A percentile compares a stretch with the other conserved stretches of the same genome.
These are phyloP conservation scores for Aspergillus luchuensis DNA, from an alignment of 2,329 filamentous ascomycete species.

Conservation along the genomic window DNA sequence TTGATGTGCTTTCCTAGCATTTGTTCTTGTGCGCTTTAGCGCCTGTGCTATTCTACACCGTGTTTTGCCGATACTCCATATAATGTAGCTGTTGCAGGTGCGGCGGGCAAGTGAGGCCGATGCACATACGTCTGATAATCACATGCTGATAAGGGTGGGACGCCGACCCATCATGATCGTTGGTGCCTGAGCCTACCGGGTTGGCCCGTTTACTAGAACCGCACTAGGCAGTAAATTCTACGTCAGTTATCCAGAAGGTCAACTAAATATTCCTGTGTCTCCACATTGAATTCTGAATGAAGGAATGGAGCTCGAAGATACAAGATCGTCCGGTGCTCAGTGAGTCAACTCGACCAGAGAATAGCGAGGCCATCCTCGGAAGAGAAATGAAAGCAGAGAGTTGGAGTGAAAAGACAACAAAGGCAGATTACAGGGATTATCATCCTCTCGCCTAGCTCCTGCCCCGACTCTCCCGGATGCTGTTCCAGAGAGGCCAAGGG, in stretches of 20 bases:
- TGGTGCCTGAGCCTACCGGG: background rate
- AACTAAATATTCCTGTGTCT: conserved; percentile 3
- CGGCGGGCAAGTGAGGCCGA: background rate
- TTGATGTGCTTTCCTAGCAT: background rate
- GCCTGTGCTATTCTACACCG: background rate
- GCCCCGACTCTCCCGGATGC: conserved; percentile 28
- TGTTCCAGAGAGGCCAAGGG: conserved; percentile 15
- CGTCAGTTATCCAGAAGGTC: background rate
- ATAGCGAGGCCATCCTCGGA: conserved; percentile 2
- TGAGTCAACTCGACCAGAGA: background rate
- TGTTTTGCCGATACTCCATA: background rate
- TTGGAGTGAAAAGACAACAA: conserved; percentile 14
- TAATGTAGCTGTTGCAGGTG: background rate
- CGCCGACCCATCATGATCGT: background rate
- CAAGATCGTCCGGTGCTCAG: conserved; percentile 1
- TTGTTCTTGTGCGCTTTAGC: background rate
- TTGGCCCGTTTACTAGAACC: background rate
- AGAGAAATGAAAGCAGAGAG: conserved; percentile 7
- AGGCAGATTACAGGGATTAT: conserved; percentile 19
- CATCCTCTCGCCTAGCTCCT: conserved; percentile 28
- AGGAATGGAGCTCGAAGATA: conserved; percentile 2
- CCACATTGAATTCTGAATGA: conserved; percentile 2
- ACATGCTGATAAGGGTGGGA: background rate
- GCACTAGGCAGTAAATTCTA: background rate
- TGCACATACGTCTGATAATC: background rate